Conservation (phyloP, 352 stramenopile genomes). For the Pythium angustatum region DNA sequence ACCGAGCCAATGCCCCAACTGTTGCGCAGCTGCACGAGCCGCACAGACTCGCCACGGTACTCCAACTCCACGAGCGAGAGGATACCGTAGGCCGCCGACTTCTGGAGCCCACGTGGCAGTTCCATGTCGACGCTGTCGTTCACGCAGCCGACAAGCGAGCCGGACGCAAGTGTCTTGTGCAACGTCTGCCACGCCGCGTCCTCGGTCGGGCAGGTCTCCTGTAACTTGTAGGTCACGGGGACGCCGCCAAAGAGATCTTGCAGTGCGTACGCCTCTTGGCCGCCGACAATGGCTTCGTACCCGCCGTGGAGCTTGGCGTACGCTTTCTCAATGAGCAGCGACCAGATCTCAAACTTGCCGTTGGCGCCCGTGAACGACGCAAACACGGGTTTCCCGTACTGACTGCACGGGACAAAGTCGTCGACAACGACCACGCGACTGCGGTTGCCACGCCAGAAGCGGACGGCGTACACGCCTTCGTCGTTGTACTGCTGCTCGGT, state of each 20-base stretch:
- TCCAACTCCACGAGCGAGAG: constrained; percentile 76
- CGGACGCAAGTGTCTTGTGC: constrained; percentile 44
- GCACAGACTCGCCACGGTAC: constrained; percentile 51
- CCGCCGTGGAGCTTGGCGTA: constrained; percentile 93
- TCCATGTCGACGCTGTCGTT: constrained; percentile 71
- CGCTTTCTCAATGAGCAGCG: constrained; percentile 93
- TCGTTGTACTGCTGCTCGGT: constrained; percentile 89
- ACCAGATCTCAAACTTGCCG: constrained; percentile 92
- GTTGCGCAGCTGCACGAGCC: constrained; percentile 79
- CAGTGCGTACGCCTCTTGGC: constrained; percentile 74
- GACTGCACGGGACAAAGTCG: constrained; percentile 83
- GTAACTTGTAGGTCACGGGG: constrained; percentile 61
- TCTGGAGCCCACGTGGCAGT: constrained; percentile 61
- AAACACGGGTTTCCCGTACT: constrained; percentile 84
- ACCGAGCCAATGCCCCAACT: constrained; percentile 71
- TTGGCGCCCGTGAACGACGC: constrained; percentile 80
- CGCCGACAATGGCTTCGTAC: constrained; percentile 89
- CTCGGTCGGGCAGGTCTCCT: constrained; percentile 61
- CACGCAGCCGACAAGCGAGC: constrained; percentile 69
- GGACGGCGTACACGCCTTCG: constrained; percentile 85
- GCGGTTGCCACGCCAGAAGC: constrained; percentile 84
- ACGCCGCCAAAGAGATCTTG: constrained; percentile 82
- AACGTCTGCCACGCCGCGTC: constrained; percentile 60
- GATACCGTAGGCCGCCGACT: constrained; percentile 73
- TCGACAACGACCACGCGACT: constrained; percentile 82